A percentile compares a stretch with the other conserved stretches of the same genome.
Conservation (phyloP, 2,329 filamentous ascomycete species). For the Diatrype stigma region DNA sequence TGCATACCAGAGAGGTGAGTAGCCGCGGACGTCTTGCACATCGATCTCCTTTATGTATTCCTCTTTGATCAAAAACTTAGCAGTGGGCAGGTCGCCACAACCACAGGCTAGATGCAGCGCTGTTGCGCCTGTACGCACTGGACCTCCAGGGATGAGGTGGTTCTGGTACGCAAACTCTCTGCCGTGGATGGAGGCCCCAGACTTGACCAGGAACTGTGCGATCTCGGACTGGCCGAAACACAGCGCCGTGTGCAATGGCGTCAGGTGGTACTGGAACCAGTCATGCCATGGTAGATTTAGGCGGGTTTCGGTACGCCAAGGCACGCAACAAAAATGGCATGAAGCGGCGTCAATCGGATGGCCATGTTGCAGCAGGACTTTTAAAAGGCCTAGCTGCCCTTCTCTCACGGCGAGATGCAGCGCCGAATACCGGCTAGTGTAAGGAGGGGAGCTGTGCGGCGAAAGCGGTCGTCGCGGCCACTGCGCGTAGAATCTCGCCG, state of each 20-base stretch:
- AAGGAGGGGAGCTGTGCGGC: not conserved
- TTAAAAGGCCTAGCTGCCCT: not conserved
- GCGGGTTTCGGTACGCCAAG: not conserved
- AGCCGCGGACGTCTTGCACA: not conserved
- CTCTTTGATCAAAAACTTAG: not conserved
- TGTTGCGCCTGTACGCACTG: not conserved
- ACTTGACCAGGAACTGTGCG: not conserved
- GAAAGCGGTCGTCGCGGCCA: not conserved
- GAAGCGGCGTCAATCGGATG: not conserved
- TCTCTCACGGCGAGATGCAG: not conserved
- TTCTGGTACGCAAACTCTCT: not conserved
- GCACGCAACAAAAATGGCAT: not conserved
- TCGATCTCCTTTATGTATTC: not conserved
- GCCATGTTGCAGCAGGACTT: not conserved
- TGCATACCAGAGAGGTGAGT: not conserved
- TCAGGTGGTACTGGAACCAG: not conserved
- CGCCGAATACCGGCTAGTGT: not conserved
- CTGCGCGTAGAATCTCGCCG: not conserved
- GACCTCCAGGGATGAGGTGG: not conserved
- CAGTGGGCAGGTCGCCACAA: not conserved
- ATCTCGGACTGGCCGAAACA: not conserved
- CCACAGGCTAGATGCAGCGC: not conserved
- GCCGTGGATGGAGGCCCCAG: not conserved
- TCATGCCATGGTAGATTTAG: not conserved
- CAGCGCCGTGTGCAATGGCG: not conserved